phyloP scores from a whole-genome alignment of 352 stramenopile species.

The Pythium rishiriense region DNA sequence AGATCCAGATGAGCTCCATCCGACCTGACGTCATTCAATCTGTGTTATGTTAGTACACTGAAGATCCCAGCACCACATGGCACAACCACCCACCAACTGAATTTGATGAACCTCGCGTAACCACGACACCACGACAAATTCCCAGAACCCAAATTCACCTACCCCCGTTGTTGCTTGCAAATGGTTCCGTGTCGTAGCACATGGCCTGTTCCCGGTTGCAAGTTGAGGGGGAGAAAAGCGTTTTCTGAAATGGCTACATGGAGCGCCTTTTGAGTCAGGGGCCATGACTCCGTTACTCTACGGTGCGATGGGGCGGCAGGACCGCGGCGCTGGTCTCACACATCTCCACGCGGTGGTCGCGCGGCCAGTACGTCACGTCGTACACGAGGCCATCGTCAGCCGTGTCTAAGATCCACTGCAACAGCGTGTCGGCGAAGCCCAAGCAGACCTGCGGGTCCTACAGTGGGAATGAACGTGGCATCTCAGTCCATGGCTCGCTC shows the following conservation, averaged over 20 bases:
- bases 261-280: neutral
- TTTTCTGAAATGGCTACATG: constrained; percentile 23
- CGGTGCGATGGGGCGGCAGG: constrained; percentile 18
- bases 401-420: constrained; percentile 60
- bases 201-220: constrained; percentile 1
- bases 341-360: constrained; percentile 54
- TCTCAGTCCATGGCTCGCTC: no score
- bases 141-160: constrained; percentile 2
- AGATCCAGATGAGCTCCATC: constrained; percentile 5
- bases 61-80: neutral
- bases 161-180: constrained; percentile 5
- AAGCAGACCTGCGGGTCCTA: constrained; percentile 63
- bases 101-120: constrained; percentile 8
- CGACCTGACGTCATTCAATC: constrained; percentile 4
- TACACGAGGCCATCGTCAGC: constrained; percentile 43
- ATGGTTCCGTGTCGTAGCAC: neutral
- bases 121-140: neutral
- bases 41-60: constrained; percentile 12
- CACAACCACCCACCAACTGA: neutral
- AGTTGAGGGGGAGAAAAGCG: constrained; percentile 3
- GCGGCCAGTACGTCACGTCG: constrained; percentile 49
- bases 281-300: neutral
- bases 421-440: constrained; percentile 59
- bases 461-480: no score
- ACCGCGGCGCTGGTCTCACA: constrained; percentile 32